phyloP scores from a whole-genome alignment of 2,329 filamentous ascomycete genomes.

The Pseudonectria buxi region DNA sequence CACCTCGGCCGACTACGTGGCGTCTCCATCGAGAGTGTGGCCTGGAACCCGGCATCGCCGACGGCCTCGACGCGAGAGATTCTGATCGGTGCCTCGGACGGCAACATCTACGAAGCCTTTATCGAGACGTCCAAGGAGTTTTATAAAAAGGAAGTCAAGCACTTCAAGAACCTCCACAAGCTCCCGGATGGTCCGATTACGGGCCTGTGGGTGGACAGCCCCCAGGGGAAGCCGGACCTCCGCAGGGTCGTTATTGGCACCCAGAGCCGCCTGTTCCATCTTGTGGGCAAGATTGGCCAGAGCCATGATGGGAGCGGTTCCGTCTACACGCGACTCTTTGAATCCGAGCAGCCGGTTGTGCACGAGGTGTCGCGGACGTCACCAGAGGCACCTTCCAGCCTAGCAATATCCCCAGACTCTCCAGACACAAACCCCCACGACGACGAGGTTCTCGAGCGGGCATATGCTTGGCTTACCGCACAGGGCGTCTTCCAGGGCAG shows the following conservation, averaged over 20 bases:
- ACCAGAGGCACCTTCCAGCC: conserved; percentile 51
- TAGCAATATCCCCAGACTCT: conserved; percentile 72
- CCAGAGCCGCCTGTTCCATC: conserved; percentile 69
- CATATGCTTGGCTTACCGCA: conserved; percentile 85
- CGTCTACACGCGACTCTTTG: conserved; percentile 82
- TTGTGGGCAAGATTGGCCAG: conserved; percentile 69
- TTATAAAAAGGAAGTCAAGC: conserved; percentile 91
- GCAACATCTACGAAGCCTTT: conserved; percentile 89
- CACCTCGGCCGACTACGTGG: conserved; percentile 75
- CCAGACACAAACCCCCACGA: conserved; percentile 50
- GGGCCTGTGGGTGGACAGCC: conserved; percentile 75
- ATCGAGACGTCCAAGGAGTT: conserved; percentile 94
- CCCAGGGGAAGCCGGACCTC: conserved; percentile 62
- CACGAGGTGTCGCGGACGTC: conserved; percentile 61
- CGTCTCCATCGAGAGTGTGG: conserved; percentile 79
- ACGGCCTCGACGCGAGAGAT: conserved; percentile 95
- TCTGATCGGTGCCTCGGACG: conserved; percentile 82
- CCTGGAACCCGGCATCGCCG: conserved; percentile 90
- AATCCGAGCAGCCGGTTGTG: conserved; percentile 70
- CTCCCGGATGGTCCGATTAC: conserved; percentile 76
- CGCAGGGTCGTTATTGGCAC: conserved; percentile 77
- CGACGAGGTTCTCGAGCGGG: conserved; percentile 58
- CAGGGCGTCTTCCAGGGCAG: conserved; percentile 86
- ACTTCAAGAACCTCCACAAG: conserved; percentile 76
- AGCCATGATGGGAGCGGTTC: conserved; percentile 75